Evolutionary conservation across 176 grass and related monocot genomes (phyloP).

Genomic region (Aegilops speltoides): DNA sequence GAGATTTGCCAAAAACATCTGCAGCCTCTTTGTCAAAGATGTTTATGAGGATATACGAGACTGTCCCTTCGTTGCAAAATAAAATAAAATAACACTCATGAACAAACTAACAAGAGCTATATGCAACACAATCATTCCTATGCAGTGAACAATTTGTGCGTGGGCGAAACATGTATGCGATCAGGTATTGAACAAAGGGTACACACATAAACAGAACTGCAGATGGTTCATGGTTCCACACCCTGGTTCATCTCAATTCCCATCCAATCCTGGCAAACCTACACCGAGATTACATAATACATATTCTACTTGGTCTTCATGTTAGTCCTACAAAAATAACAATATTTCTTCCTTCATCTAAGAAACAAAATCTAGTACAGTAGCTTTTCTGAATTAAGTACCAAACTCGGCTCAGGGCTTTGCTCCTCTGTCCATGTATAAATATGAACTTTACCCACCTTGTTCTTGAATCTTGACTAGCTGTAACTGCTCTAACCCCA

Average conservation of each 20-base stretch:
- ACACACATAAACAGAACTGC: background rate
- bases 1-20: conserved; percentile 12
- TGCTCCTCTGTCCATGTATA: background rate
- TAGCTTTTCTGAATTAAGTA: background rate
- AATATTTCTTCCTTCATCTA: background rate
- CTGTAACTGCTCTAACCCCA: background rate
- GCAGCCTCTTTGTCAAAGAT: background rate
- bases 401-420: background rate
- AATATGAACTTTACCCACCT: background rate
- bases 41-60: background rate
- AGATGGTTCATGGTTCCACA: background rate
- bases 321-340: background rate
- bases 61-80: background rate
- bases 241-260: background rate
- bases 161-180: background rate
- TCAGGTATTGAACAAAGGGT: background rate
- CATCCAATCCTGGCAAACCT: background rate
- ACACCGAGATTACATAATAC: background rate
- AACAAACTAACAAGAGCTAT: no score
- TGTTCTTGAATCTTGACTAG: background rate
- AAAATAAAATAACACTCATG: no score
- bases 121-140: no score
- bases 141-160: background rate
- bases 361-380: background rate
- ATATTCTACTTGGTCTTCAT: background rate